These are phyloP conservation scores for Puccinia sorghi DNA, from an alignment of 1,284 basidiomycete species.

Conservation along the genomic window DNA sequence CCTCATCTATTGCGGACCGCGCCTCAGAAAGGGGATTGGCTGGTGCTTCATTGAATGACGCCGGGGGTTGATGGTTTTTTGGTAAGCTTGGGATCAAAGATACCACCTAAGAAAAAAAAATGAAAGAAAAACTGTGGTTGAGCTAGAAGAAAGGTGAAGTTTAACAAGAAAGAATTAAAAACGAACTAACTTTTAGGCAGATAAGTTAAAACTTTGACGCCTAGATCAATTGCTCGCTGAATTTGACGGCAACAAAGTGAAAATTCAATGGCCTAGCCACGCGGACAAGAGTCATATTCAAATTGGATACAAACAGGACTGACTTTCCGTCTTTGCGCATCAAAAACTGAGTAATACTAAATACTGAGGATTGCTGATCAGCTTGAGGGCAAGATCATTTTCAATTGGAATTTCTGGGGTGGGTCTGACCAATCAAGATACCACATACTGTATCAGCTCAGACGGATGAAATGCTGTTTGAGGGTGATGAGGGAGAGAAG, in stretches of 20 bases:
- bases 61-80: conserved; percentile 50
- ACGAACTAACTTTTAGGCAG: conserved; percentile 73
- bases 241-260: conserved; percentile 64
- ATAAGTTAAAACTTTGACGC: conserved; percentile 85
- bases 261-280: background rate
- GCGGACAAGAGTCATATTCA: too few relatives aligned
- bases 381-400: conserved; percentile 62
- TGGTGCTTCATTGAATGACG: background rate
- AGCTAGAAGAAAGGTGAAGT: background rate
- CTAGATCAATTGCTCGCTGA: conserved; percentile 81
- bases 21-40: background rate
- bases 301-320: too few relatives aligned
- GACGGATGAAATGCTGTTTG: too few relatives aligned
- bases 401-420: conserved; percentile 66
- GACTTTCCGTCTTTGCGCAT: conserved; percentile 37
- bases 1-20: conserved; percentile 8
- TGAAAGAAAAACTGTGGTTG: background rate
- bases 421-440: conserved; percentile 85
- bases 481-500: too few relatives aligned
- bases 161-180: background rate
- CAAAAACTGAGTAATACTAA: conserved; percentile 32
- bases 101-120: conserved; percentile 55
- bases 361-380: conserved; percentile 39
- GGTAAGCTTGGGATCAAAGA: conserved; percentile 54
- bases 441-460: conserved; percentile 88